Evolutionary conservation across 768 basidiomycete genomes (phyloP).

Genomic region (Suillus weaverae): DNA sequence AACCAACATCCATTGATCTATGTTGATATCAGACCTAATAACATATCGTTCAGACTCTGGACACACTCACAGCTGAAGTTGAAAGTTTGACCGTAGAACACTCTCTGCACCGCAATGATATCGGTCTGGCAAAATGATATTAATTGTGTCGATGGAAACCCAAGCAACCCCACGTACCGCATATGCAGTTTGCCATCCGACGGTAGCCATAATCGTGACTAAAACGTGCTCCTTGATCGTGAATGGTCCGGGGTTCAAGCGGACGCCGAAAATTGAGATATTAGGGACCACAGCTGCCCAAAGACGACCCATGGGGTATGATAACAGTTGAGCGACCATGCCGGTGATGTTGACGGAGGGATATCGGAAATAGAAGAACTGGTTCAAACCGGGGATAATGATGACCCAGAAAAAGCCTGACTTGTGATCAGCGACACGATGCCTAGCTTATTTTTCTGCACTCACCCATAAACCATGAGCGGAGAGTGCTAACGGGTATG

Average conservation of each 20-base stretch:
- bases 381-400: constrained; percentile 65
- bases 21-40: not conserved
- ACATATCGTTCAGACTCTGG: not conserved
- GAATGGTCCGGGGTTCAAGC: constrained; percentile 43
- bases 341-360: constrained; percentile 35
- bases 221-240: constrained; percentile 70
- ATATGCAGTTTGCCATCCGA: constrained; percentile 26
- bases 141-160: constrained; percentile 17
- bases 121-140: constrained; percentile 33
- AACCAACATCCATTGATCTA: constrained; percentile 14
- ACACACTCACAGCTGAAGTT: constrained; percentile 31
- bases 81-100: constrained; percentile 42
- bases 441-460: constrained; percentile 1
- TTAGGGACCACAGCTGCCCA: constrained; percentile 57
- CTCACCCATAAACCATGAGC: constrained; percentile 39
- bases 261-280: constrained; percentile 27
- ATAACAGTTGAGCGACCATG: constrained; percentile 45
- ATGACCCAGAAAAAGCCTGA: constrained; percentile 51
- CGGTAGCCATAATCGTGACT: constrained; percentile 65
- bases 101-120: constrained; percentile 45
- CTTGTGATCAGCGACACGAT: not conserved
- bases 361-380: constrained; percentile 68
- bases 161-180: not conserved
- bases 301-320: constrained; percentile 36
- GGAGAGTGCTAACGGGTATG: constrained; percentile 38